phyloP scores from a whole-genome alignment of 1,284 basidiomycete species.

The Cerrena zonata region DNA sequence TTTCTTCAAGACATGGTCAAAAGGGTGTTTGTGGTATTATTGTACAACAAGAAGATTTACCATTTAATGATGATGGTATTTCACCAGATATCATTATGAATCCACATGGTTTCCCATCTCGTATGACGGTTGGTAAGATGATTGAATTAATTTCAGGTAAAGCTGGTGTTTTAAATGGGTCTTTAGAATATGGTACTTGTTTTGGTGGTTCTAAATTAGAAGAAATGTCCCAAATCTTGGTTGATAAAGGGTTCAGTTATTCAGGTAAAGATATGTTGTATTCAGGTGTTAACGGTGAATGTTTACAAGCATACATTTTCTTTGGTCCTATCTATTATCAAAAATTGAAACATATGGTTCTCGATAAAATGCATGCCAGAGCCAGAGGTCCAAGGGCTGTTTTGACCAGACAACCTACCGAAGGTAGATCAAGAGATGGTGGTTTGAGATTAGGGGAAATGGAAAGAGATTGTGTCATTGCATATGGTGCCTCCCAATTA shows the following conservation, averaged over 20 bases:
- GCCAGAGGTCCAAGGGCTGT: slow-evolving; percentile 95
- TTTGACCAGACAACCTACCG: slow-evolving; percentile 94
- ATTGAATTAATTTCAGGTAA: slow-evolving; percentile 97
- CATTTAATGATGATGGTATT: slow-evolving; percentile 97
- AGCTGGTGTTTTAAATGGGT: slow-evolving; percentile 83
- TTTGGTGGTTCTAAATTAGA: slow-evolving; percentile 97
- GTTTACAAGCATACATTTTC: slow-evolving; percentile 93
- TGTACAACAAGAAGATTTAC: slow-evolving; percentile 98
- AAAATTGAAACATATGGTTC: slow-evolving; percentile 90
- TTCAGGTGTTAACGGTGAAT: slow-evolving; percentile 94
- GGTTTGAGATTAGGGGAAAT: slow-evolving; percentile 97
- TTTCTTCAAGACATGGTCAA: slow-evolving; percentile 95
- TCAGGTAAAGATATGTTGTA: slow-evolving; percentile 98
- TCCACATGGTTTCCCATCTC: slow-evolving; percentile 98
- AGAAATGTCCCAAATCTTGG: slow-evolving; percentile 93
- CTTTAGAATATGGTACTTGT: slow-evolving; percentile 89
- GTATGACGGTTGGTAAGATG: slow-evolving; percentile 99
- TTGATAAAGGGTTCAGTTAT: slow-evolving; percentile 95
- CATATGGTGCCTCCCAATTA: slow-evolving; percentile 94
- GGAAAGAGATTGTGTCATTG: slow-evolving; percentile 96
- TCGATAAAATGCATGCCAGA: slow-evolving; percentile 99
- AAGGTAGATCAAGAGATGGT: slow-evolving; percentile 95
- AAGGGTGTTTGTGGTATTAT: slow-evolving; percentile 99
- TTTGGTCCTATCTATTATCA: slow-evolving; percentile 99
- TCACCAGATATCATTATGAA: slow-evolving; percentile 99